Evolutionary conservation across 1,284 basidiomycete species (phyloP).

Genomic region (Cutaneotrichosporon sp.): DNA sequence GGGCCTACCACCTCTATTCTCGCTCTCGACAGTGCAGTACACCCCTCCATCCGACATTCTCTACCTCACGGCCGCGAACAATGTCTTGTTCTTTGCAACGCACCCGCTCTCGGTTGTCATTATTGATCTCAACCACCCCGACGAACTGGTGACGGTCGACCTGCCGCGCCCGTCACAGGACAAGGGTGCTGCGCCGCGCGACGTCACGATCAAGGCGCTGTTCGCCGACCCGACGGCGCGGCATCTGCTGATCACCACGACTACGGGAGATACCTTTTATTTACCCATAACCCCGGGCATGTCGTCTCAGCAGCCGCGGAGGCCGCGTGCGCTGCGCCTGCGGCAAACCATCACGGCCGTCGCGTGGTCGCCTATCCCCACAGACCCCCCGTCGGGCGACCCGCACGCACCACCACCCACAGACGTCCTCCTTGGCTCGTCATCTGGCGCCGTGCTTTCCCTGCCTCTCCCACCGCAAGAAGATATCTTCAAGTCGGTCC

Average conservation of each 20-base stretch:
- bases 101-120: constrained; percentile 70
- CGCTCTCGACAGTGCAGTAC: constrained; percentile 80
- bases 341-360: constrained; percentile 85
- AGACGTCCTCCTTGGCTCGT: constrained; percentile 68
- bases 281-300: constrained; percentile 53
- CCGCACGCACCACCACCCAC: constrained; percentile 31
- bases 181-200: constrained; percentile 21
- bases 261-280: constrained; percentile 91
- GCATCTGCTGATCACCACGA: constrained; percentile 80
- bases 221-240: constrained; percentile 88
- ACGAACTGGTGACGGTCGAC: constrained; percentile 70
- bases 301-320: constrained; percentile 53
- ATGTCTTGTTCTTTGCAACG: constrained; percentile 77
- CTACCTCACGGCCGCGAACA: constrained; percentile 74
- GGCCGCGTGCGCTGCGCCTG: constrained; percentile 71
- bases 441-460: constrained; percentile 77
- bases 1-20: constrained; percentile 63
- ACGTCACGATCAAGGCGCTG: constrained; percentile 59
- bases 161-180: constrained; percentile 58
- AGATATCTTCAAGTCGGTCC: constrained; percentile 81
- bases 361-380: constrained; percentile 74
- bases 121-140: constrained; percentile 75
- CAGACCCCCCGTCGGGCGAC: constrained; percentile 2
- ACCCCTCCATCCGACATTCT: constrained; percentile 73
- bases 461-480: constrained; percentile 66